Conservation (phyloP, 108 stramenopile genomes). For the Nannochloropsis salina region DNA sequence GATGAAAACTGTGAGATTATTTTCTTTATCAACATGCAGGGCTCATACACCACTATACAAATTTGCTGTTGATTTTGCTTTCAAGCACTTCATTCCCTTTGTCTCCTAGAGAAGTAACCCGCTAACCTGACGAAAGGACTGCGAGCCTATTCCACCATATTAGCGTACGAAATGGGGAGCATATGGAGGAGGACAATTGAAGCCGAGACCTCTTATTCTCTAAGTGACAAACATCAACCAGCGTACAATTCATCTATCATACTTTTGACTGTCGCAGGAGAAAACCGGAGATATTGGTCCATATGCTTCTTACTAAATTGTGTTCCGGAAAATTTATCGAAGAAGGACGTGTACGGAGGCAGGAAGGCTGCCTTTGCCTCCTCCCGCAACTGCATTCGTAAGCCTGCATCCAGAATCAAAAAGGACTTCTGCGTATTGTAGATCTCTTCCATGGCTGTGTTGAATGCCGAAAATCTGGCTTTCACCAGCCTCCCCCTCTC, state of each 20-base stretch:
- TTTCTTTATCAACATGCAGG: too few species aligned
- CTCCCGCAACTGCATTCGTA: conserved; percentile 29
- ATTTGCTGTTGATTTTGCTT: too few species aligned
- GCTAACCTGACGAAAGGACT: too few species aligned
- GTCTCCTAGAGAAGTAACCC: too few species aligned
- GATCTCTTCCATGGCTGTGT: conserved; percentile 36
- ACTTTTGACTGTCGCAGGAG: conserved; percentile 29
- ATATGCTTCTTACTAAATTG: conserved; percentile 50
- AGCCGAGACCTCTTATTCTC: too few species aligned
- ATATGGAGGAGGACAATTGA: too few species aligned
- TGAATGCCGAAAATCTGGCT: conserved; percentile 35
- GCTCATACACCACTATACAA: too few species aligned
- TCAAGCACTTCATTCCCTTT: too few species aligned
- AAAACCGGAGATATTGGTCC: conserved; percentile 38
- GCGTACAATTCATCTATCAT: conserved; percentile 31
- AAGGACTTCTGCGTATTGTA: conserved; percentile 30
- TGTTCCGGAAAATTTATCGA: conserved; percentile 30
- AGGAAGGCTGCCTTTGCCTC: conserved; percentile 33
- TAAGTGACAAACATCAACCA: background rate
- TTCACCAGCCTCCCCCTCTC: conserved; percentile 39
- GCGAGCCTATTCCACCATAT: too few species aligned
- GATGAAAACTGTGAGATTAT: too few species aligned
- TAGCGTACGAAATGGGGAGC: too few species aligned
- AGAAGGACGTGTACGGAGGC: conserved; percentile 24
- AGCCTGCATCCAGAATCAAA: conserved; percentile 22